A percentile compares a stretch with the other conserved stretches of the same genome.
These are phyloP conservation scores for Fusarium temperatum DNA, from an alignment of 2,329 filamentous ascomycete species.

Conservation along the genomic window DNA sequence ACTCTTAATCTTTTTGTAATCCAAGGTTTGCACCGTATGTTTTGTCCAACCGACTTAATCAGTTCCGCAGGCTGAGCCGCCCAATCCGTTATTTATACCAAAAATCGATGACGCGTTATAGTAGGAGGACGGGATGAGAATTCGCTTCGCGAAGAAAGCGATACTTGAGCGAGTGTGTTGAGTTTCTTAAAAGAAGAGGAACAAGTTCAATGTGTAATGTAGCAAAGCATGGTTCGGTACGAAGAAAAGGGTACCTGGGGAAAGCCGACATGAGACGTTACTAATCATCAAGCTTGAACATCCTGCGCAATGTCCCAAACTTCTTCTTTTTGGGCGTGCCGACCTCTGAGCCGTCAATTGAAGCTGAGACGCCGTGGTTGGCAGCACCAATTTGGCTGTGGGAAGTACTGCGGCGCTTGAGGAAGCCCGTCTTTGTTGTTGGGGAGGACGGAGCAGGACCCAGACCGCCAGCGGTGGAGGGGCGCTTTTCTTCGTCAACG, in stretches of 20 bases:
- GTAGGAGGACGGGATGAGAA: not conserved
- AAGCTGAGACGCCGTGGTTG: not conserved
- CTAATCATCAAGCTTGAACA: constrained; percentile 65
- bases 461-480: constrained; percentile 48
- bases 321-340: constrained; percentile 66
- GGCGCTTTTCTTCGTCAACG: constrained; percentile 42
- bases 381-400: constrained; percentile 41
- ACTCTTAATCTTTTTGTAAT: constrained; percentile 6
- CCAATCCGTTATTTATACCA: constrained; percentile 6
- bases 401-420: constrained; percentile 51
- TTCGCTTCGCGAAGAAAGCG: not conserved
- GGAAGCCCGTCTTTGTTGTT: constrained; percentile 46
- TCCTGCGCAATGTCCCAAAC: constrained; percentile 71
- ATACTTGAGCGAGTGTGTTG: constrained; percentile 12
- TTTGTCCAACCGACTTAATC: not conserved
- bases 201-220: not conserved
- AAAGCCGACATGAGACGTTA: not conserved
- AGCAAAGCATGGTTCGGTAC: not conserved
- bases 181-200: not conserved
- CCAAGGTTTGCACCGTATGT: not conserved
- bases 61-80: not conserved
- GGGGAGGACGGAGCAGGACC: constrained; percentile 38
- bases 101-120: not conserved
- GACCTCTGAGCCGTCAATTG: constrained; percentile 23
- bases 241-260: not conserved